Evolutionary conservation across 2,329 filamentous ascomycete genomes (phyloP).

Genomic region (Coleophoma crateriformis): DNA sequence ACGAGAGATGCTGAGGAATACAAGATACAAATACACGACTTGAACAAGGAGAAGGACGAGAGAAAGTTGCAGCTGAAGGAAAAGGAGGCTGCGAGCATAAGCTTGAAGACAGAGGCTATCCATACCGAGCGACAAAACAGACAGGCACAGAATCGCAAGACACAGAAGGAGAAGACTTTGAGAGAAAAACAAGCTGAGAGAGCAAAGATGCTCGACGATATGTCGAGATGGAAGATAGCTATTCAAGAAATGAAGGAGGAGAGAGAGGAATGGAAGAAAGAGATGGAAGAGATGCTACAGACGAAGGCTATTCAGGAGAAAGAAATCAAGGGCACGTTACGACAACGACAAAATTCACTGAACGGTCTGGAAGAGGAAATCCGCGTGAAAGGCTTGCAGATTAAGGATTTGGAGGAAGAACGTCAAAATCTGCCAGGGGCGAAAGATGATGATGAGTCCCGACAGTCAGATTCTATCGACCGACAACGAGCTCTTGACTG

Average conservation of each 20-base stretch:
- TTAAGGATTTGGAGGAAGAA: constrained; percentile 70
- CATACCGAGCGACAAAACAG: constrained; percentile 78
- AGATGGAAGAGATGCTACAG: constrained; percentile 44
- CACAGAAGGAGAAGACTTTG: constrained; percentile 68
- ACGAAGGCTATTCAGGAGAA: constrained; percentile 46
- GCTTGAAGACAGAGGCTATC: constrained; percentile 75
- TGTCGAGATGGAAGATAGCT: constrained; percentile 61
- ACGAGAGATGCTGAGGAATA: constrained; percentile 68
- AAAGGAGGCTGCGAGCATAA: constrained; percentile 85
- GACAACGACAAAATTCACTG: constrained; percentile 52
- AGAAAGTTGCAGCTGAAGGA: constrained; percentile 75
- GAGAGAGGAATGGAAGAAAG: constrained; percentile 45
- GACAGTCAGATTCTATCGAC: constrained; percentile 19
- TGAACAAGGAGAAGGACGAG: constrained; percentile 74
- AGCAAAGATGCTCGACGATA: constrained; percentile 64
- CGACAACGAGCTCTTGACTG: constrained; percentile 24
- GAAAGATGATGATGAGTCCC: constrained; percentile 47
- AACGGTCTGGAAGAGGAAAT: constrained; percentile 63
- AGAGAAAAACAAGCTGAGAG: constrained; percentile 65
- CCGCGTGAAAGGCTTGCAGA: constrained; percentile 62
- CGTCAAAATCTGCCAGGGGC: constrained; percentile 57
- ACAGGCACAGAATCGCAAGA: constrained; percentile 70
- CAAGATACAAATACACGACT: constrained; percentile 56
- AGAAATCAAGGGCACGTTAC: constrained; percentile 49
- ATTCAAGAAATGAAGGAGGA: constrained; percentile 54